These are phyloP conservation scores for Aspergillus viridinutans DNA, from an alignment of 2,329 filamentous ascomycete genomes.

Conservation along the genomic window DNA sequence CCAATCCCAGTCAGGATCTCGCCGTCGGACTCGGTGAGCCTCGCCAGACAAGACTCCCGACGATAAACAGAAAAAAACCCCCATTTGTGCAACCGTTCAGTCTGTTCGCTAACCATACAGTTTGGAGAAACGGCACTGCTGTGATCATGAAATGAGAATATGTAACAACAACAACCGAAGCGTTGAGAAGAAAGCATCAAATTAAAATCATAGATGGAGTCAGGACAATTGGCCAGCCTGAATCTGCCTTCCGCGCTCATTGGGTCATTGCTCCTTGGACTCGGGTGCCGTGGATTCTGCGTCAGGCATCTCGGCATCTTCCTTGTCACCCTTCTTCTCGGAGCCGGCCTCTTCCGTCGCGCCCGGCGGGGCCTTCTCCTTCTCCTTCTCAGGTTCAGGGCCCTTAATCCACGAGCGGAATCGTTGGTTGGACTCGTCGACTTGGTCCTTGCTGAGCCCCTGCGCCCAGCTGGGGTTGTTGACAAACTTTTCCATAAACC, in stretches of 20 bases:
- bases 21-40: background rate
- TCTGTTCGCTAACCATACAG: slow-evolving; percentile 14
- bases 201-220: slow-evolving; percentile 8
- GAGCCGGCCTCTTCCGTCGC: slow-evolving; percentile 11
- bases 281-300: slow-evolving; percentile 22
- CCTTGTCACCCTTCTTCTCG: slow-evolving; percentile 16
- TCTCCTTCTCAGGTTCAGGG: slow-evolving; percentile 8
- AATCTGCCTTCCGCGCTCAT: slow-evolving; percentile 16
- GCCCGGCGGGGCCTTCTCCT: slow-evolving; percentile 3
- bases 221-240: slow-evolving; percentile 8
- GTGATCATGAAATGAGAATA: slow-evolving; percentile 2
- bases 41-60: background rate
- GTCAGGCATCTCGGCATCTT: slow-evolving; percentile 35
- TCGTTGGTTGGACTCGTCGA: slow-evolving; percentile 44
- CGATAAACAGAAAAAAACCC: background rate
- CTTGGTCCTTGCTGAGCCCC: slow-evolving; percentile 46
- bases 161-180: slow-evolving; percentile 1
- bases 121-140: slow-evolving; percentile 9
- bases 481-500: slow-evolving; percentile 50
- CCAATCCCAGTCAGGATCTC: background rate
- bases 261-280: slow-evolving; percentile 16
- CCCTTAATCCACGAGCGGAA: slow-evolving; percentile 47
- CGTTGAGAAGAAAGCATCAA: slow-evolving; percentile 5
- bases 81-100: slow-evolving; percentile 18
- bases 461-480: slow-evolving; percentile 52